These are phyloP conservation scores for Cutaneotrichosporon sp. DNA, from an alignment of 1,284 basidiomycete genomes.

Conservation along the genomic window DNA sequence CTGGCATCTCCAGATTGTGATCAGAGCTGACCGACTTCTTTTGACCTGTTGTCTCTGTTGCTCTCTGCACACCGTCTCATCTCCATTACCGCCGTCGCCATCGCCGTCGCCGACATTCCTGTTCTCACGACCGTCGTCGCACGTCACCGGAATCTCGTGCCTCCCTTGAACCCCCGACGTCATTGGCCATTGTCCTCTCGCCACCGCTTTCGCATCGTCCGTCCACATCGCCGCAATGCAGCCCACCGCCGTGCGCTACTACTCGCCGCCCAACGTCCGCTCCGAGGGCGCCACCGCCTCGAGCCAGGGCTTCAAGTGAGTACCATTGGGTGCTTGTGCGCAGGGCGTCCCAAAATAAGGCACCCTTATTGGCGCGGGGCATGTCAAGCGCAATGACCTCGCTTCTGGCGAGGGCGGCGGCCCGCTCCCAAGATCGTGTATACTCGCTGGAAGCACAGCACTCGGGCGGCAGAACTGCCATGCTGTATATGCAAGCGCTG, in stretches of 20 bases:
- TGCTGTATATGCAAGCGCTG: not conserved
- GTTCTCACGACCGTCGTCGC: not conserved
- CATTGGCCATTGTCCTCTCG: not conserved
- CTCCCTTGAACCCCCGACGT: not conserved
- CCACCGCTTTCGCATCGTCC: not conserved
- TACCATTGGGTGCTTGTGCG: conserved; percentile 1
- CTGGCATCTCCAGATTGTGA: no score
- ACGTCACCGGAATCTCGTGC: not conserved
- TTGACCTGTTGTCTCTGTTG: not conserved
- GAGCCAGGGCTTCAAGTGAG: conserved; percentile 42
- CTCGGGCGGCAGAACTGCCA: not conserved
- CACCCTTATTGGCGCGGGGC: no score
- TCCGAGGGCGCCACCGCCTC: conserved; percentile 39
- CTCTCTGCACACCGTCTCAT: not conserved
- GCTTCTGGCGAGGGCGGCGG: no score
- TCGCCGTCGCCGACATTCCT: not conserved
- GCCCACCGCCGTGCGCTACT: conserved; percentile 33
- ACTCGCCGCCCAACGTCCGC: conserved; percentile 34
- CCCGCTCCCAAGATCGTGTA: no score
- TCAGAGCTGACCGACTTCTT: no score
- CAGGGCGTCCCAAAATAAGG: no score
- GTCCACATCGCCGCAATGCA: conserved; percentile 1
- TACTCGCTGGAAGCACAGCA: not conserved
- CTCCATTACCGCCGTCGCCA: not conserved
- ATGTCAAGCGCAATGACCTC: no score